Evolutionary conservation across 805 yeast species (phyloP), one percentile per base, ranked within the genome.

Genomic region (Myxozyma monticola): DNA sequence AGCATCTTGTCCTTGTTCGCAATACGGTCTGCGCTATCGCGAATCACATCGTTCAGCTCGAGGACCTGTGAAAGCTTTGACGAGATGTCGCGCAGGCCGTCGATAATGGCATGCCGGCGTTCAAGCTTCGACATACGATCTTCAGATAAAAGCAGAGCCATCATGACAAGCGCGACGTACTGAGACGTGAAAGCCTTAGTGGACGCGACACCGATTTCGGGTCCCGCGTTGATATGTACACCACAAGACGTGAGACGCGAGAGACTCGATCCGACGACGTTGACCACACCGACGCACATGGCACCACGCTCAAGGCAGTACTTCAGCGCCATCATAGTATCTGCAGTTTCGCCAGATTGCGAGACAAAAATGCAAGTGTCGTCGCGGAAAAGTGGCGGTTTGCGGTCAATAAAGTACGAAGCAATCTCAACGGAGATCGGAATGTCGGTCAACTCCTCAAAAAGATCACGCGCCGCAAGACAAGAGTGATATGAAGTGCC

Each of bases 401-500:
- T 80, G 73, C 99, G 82, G 69, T 93, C 99, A 64, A 93, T 76
- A 72, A 90, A 90, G 68, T 90, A 97, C 12, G 96, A 87, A 8
- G 96, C 96, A 65, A 90, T 78, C 68, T 90, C 97, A 31, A 90
- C 95, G 37, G 86, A 74, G 5, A 89, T 96, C 5, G 97, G 97
- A 54, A 89, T 85, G 66, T 91, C 98, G 28, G 96, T 88, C 64
- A 93, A 77, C 68, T 93, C 99, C 72, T 93, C 99, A 68, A 93
- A 90, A 58, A 89, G 83, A 14, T 96, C 86, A 71, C 99, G 83
- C 20, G 96, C 91, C 18, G 99, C 99, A 67, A 93, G 73, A 76
- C 99, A 93, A 15, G 99, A 93, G 72, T 93, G 99, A 68, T 90
- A 93, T 0, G 99, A 93, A 6, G 99, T 93, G 74, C 99, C 99